Conservation (phyloP, 192 early-diverging fungal species). For the Chytriomyces sp. region DNA sequence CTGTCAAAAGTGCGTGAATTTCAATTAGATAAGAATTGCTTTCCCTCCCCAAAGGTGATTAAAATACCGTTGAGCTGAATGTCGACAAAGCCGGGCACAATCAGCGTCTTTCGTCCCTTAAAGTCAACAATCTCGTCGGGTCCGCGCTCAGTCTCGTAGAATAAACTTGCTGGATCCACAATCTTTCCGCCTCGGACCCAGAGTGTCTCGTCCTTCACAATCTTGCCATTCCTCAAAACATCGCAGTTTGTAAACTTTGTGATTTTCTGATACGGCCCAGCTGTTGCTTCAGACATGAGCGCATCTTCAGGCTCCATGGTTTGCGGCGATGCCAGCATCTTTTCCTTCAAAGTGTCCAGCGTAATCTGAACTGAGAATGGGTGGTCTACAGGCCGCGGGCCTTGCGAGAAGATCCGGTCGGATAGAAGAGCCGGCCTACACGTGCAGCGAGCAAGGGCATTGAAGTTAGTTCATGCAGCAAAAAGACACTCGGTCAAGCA, state of each 20-base stretch:
- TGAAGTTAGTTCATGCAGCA: background rate
- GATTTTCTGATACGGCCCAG: constrained; percentile 37
- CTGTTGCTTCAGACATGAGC: background rate
- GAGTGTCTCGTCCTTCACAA: constrained; percentile 71
- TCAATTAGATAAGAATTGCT: no score
- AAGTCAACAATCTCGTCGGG: constrained; percentile 76
- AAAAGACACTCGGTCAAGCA: background rate
- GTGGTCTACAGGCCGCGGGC: constrained; percentile 10
- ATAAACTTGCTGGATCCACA: constrained; percentile 72
- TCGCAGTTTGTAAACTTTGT: constrained; percentile 81
- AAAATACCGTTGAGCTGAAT: constrained; percentile 77
- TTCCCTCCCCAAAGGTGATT: no score
- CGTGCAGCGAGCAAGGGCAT: background rate
- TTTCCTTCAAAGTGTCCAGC: constrained; percentile 10
- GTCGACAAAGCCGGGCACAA: constrained; percentile 81
- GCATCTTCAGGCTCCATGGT: constrained; percentile 3
- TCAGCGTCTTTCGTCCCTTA: constrained; percentile 59
- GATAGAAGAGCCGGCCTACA: constrained; percentile 5
- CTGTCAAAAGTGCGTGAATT: background rate
- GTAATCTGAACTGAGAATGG: constrained; percentile 11
- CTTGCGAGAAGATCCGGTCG: constrained; percentile 8
- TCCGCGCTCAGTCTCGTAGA: constrained; percentile 68
- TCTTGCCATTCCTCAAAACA: constrained; percentile 73
- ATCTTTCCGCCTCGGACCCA: constrained; percentile 81
- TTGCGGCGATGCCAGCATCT: background rate